phyloP scores from a whole-genome alignment of 2,329 filamentous ascomycete species.

The Curvularia verruculosa region DNA sequence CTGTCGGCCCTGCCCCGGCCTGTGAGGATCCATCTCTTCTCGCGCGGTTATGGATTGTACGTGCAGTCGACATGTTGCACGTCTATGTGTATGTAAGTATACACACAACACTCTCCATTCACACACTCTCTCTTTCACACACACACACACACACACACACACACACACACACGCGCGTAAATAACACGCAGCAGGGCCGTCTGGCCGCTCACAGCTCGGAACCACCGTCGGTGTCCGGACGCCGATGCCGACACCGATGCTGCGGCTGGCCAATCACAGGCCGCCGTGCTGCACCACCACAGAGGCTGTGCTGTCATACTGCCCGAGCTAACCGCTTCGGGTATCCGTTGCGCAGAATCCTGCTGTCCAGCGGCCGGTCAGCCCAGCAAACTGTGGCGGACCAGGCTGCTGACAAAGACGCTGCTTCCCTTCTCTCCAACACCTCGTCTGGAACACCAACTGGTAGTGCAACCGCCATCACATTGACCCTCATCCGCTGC shows the following conservation, averaged over 20 bases:
- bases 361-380: neutral
- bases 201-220: neutral
- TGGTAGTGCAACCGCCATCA: neutral
- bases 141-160: no score
- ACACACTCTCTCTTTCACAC: no score
- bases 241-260: conserved; percentile 16
- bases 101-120: no score
- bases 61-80: neutral
- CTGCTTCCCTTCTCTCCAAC: neutral
- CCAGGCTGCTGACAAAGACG: no score
- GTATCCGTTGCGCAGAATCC: conserved; percentile 1
- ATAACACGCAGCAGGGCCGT: no score
- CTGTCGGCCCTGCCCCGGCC: neutral
- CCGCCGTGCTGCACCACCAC: conserved; percentile 15
- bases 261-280: conserved; percentile 19
- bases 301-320: conserved; percentile 24
- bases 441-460: neutral
- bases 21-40: neutral
- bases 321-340: neutral
- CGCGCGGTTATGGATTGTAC: neutral
- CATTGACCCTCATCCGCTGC: neutral
- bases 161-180: no score
- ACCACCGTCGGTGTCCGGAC: conserved; percentile 14
- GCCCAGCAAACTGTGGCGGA: neutral
- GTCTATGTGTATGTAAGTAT: no score